phyloP scores from a whole-genome alignment of 2,329 filamentous ascomycete species.

The Aspergillus pseudoterreus region DNA sequence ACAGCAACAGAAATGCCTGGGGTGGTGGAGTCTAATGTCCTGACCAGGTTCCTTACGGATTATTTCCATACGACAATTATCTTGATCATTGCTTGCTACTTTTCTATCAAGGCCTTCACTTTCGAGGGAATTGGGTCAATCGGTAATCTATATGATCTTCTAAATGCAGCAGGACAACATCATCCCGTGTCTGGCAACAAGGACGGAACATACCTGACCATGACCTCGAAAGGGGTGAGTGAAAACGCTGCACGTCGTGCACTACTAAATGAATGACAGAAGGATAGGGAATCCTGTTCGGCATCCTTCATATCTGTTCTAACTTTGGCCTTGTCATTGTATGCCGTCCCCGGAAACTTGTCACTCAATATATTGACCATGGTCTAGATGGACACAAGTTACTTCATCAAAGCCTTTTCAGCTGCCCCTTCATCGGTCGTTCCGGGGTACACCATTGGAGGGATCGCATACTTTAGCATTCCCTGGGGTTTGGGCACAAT shows the following conservation, averaged over 20 bases:
- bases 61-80: constrained; percentile 56
- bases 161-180: constrained; percentile 43
- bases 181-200: constrained; percentile 52
- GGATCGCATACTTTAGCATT: constrained; percentile 53
- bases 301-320: constrained; percentile 46
- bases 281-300: constrained; percentile 46
- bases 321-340: constrained; percentile 53
- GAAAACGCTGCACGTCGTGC: background rate
- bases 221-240: constrained; percentile 51
- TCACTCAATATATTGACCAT: background rate
- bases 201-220: constrained; percentile 53
- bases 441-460: constrained; percentile 51
- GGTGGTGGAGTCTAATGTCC: constrained; percentile 1
- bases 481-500: constrained; percentile 53
- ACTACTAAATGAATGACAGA: background rate
- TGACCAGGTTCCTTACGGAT: constrained; percentile 43
- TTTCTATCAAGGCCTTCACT: constrained; percentile 46
- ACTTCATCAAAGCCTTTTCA: constrained; percentile 53
- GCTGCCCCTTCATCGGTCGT: constrained; percentile 47
- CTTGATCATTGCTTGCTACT: constrained; percentile 49
- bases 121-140: constrained; percentile 48
- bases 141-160: constrained; percentile 48
- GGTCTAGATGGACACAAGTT: constrained; percentile 48
- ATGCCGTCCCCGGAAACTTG: constrained; percentile 11
- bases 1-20: background rate